phyloP scores from a whole-genome alignment of 306 rosid genomes.

The Cicer judaicum region DNA sequence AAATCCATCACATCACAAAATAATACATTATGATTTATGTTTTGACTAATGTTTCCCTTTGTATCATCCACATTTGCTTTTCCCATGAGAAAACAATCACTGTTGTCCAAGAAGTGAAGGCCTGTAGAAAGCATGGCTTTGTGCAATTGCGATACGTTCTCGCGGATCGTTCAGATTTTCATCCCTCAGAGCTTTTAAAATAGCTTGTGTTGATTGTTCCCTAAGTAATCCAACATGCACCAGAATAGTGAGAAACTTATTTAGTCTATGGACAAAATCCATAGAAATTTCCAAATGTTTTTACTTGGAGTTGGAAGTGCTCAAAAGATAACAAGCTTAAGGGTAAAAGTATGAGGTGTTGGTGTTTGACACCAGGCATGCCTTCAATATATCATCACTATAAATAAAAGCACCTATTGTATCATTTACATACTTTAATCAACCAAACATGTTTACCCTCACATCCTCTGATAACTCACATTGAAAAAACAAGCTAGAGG shows the following conservation, averaged over 20 bases:
- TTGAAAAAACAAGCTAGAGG: not conserved
- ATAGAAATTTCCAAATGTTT: slow-evolving; percentile 31
- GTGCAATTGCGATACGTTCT: slow-evolving; percentile 90
- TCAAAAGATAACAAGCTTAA: slow-evolving; percentile 23
- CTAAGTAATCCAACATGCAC: slow-evolving; percentile 53
- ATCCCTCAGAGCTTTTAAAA: slow-evolving; percentile 86
- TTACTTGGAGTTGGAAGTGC: slow-evolving; percentile 20
- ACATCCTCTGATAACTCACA: not conserved
- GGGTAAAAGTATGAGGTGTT: not conserved
- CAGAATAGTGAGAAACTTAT: slow-evolving; percentile 25
- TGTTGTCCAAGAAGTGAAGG: slow-evolving; percentile 88
- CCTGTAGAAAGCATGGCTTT: slow-evolving; percentile 85
- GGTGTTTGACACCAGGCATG: too few relatives aligned
- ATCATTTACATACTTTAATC: too few relatives aligned
- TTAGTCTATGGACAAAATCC: slow-evolving; percentile 20
- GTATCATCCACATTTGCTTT: slow-evolving; percentile 41
- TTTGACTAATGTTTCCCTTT: slow-evolving; percentile 33
- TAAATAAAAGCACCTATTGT: too few relatives aligned
- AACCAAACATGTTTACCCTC: not conserved
- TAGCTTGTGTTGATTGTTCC: slow-evolving; percentile 80
- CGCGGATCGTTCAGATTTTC: slow-evolving; percentile 92
- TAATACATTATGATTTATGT: slow-evolving; percentile 34
- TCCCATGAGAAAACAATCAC: slow-evolving; percentile 43
- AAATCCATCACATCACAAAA: slow-evolving; percentile 35
- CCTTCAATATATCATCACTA: too few relatives aligned